These are phyloP conservation scores for Aureobasidium lini DNA, from an alignment of 2,329 filamentous ascomycete species.

Conservation along the genomic window DNA sequence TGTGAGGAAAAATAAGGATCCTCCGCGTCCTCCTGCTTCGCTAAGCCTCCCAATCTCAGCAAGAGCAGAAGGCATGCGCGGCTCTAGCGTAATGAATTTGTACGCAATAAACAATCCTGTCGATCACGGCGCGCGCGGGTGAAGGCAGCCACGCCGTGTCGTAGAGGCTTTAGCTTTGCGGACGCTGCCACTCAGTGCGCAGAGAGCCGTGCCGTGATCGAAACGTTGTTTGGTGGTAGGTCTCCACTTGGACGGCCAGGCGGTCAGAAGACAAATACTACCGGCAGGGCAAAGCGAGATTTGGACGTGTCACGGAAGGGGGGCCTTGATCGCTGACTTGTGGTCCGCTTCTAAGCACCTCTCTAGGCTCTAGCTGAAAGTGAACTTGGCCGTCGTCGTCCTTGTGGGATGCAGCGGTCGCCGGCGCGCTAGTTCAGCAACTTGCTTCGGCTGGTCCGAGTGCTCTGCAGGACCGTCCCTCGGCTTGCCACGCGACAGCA, in stretches of 20 bases:
- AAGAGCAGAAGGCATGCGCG: background rate
- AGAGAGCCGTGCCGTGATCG: conserved; percentile 14
- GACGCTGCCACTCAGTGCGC: conserved; percentile 8
- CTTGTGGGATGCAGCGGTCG: background rate
- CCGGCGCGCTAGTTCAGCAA: background rate
- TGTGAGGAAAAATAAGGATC: background rate
- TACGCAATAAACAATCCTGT: conserved; percentile 12
- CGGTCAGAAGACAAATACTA: conserved; percentile 14
- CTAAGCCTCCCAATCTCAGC: background rate
- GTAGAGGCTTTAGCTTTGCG: conserved; percentile 3
- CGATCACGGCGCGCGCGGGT: conserved; percentile 1
- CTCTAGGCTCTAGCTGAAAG: background rate
- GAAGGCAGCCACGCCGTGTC: conserved; percentile 1
- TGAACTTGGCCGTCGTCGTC: background rate
- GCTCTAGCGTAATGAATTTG: conserved; percentile 11
- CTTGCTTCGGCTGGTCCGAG: conserved; percentile 7
- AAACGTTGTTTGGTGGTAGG: conserved; percentile 11
- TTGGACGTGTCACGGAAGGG: conserved; percentile 8
- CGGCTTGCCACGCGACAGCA: conserved; percentile 14
- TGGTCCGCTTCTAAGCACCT: background rate
- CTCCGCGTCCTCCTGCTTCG: background rate
- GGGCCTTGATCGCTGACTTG: background rate
- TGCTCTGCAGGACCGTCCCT: conserved; percentile 1
- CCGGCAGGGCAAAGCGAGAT: conserved; percentile 12
- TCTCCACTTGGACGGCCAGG: conserved; percentile 7